Conservation (phyloP, 2,329 filamentous ascomycete genomes). For the Orbilia oligospora region DNA sequence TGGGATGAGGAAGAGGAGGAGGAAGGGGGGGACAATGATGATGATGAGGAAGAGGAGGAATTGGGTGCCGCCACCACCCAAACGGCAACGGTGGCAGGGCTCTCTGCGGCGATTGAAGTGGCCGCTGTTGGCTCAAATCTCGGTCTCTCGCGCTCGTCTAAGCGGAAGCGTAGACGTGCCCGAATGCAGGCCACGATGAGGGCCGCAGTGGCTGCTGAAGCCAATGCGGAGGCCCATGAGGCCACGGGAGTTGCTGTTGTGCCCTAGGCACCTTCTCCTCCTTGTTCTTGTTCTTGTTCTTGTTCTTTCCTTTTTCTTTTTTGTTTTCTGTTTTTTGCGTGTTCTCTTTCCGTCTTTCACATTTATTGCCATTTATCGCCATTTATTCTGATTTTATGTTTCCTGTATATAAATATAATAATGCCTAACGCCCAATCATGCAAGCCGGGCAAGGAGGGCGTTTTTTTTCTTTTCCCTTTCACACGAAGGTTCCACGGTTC, state of each 20-base stretch:
- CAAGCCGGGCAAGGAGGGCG: background rate
- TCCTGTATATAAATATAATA: background rate
- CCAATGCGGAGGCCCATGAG: conserved; percentile 1
- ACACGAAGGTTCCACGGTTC: conserved; percentile 16
- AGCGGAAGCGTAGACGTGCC: conserved; percentile 18
- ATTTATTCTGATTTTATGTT: conserved; percentile 1
- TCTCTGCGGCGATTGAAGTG: background rate
- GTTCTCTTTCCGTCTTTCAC: background rate
- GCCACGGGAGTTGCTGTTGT: conserved; percentile 3
- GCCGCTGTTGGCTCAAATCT: background rate
- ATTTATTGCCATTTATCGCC: background rate
- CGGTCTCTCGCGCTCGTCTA: conserved; percentile 12
- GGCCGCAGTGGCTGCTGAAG: background rate
- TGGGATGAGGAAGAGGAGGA: background rate
- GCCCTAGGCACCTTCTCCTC: conserved; percentile 4
- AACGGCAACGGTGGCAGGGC: conserved; percentile 9
- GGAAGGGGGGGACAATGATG: background rate
- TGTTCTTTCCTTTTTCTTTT: conserved; percentile 2
- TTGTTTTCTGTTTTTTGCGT: background rate
- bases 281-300: background rate
- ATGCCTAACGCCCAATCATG: background rate
- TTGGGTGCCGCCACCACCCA: background rate
- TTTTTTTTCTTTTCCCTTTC: conserved; percentile 21
- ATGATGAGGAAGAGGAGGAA: background rate
- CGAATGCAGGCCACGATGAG: background rate